These are phyloP conservation scores for Mortierella polycephala DNA, from an alignment of 371 early-diverging fungal genomes.

Conservation along the genomic window DNA sequence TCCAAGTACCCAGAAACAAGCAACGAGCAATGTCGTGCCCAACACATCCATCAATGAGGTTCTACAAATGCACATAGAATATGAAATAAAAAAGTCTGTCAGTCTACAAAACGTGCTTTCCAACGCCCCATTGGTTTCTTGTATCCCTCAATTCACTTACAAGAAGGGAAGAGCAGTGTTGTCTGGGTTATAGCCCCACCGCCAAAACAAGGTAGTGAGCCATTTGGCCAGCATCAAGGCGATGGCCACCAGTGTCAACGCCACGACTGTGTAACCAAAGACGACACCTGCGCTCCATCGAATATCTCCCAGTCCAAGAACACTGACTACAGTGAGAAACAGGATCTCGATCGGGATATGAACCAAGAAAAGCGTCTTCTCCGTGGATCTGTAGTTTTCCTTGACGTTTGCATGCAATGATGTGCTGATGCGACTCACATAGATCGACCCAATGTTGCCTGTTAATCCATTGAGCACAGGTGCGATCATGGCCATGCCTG, in stretches of 20 bases:
- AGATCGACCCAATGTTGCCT: constrained; percentile 87
- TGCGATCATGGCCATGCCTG: constrained; percentile 80
- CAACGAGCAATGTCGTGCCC: constrained; percentile 65
- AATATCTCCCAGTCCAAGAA: constrained; percentile 64
- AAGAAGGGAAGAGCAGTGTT: constrained; percentile 86
- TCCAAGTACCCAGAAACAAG: constrained; percentile 58
- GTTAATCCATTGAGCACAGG: constrained; percentile 82
- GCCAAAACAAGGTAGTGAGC: constrained; percentile 73
- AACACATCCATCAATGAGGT: constrained; percentile 72
- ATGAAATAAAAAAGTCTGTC: not conserved
- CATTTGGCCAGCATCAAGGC: constrained; percentile 64
- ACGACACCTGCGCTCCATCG: constrained; percentile 44
- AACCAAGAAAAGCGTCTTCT: constrained; percentile 70
- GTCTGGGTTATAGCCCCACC: constrained; percentile 81
- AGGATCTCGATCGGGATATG: constrained; percentile 79
- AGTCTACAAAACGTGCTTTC: no score
- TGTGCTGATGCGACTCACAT: constrained; percentile 84
- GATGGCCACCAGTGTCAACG: constrained; percentile 56
- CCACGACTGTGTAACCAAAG: constrained; percentile 55
- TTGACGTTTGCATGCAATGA: constrained; percentile 70
- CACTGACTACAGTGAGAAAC: constrained; percentile 70
- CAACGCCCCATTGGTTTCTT: no score
- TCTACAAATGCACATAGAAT: constrained; percentile 5
- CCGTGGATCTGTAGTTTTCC: constrained; percentile 65
- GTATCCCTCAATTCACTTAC: constrained; percentile 20